Base-by-base conservation (phyloP, 2,329 filamentous ascomycete genomes). In the Aspergillus hortae region DNA sequence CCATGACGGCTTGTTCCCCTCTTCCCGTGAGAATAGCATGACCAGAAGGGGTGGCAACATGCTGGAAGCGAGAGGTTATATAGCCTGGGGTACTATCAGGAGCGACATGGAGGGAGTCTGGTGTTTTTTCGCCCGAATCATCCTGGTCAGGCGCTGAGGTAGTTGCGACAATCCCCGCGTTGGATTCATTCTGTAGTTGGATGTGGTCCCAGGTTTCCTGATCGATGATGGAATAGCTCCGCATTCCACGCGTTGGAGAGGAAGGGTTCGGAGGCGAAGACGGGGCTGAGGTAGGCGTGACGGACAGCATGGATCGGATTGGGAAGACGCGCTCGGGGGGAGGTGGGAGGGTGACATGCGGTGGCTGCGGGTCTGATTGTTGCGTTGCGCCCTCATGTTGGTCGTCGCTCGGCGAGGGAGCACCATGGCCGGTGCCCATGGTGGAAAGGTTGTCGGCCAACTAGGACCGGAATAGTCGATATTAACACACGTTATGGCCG, bases 21-120 rank as follows among this genome's bases (percentile, higher is more conserved):
- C 87, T 80, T 5, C 90, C 90, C 1, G 89, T 94, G 49, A 95
- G 89, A 27, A 95, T 82, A 23, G 87, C 84, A 71, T 96, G 90
- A 0, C 90, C 90, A 14, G 85, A 87, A 2, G 88, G 84, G 0
- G 88, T 91, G 23, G 87, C 75, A 4, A 88, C 77, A 64, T 96
- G 89, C 59, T 86, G 88, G 71, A 95, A 95, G 2, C 90, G 85
- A 21, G 84, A 78, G 1, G 89, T 89, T 2, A 91, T 66, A 23
- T 88, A 74, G 2, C 65, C 67, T n/a, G 68, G 68, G 1, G 72
- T 30, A 30, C 11, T 30, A 7, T 30, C 27, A 9, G 27, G 27
- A 10, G 27, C 7, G 6, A 7, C 27, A 30, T 30, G 6, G 6
- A 30, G 27, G 10, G 10, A 11, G 27, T 30, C 27, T 30, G 10